phyloP scores from a whole-genome alignment of 2,329 filamentous ascomycete genomes.

The Chrysoporthe cubensis region DNA sequence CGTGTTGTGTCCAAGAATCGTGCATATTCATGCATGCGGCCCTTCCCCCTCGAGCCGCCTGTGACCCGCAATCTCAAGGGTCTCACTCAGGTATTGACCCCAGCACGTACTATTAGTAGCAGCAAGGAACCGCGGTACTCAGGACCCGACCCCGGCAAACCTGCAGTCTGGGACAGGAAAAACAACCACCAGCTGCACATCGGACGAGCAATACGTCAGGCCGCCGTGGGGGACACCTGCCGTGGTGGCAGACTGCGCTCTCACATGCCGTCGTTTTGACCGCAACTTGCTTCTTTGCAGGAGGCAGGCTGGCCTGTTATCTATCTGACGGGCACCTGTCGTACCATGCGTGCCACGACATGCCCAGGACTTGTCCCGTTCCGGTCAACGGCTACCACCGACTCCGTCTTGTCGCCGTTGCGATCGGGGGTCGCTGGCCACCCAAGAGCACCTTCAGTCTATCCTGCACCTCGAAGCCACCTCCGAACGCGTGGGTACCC shows the following conservation, averaged over 20 bases:
- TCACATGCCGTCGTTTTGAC: not conserved
- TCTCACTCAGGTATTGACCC: not conserved
- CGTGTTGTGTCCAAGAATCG: not conserved
- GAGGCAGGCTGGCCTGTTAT: too few species aligned
- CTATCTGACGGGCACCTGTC: too few species aligned
- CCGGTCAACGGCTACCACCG: not conserved
- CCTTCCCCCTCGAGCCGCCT: not conserved
- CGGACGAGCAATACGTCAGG: not conserved
- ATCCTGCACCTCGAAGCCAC: not conserved
- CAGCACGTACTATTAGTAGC: too few species aligned
- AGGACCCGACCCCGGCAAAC: too few species aligned
- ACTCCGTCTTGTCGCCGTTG: not conserved
- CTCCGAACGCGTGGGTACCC: not conserved
- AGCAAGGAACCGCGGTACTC: too few species aligned
- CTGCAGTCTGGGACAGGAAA: too few species aligned
- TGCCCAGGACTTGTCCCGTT: not conserved
- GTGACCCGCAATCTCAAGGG: constrained; percentile 8
- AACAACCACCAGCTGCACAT: not conserved
- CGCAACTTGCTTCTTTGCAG: not conserved
- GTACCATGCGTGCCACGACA: too few species aligned
- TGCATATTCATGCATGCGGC: not conserved
- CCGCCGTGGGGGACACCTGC: not conserved
- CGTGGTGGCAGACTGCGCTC: not conserved
- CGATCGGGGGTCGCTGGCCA: not conserved
- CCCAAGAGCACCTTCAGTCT: not conserved